Base-by-base conservation (phyloP, 2,329 filamentous ascomycete genomes). In the Nigrospora osmanthi region DNA sequence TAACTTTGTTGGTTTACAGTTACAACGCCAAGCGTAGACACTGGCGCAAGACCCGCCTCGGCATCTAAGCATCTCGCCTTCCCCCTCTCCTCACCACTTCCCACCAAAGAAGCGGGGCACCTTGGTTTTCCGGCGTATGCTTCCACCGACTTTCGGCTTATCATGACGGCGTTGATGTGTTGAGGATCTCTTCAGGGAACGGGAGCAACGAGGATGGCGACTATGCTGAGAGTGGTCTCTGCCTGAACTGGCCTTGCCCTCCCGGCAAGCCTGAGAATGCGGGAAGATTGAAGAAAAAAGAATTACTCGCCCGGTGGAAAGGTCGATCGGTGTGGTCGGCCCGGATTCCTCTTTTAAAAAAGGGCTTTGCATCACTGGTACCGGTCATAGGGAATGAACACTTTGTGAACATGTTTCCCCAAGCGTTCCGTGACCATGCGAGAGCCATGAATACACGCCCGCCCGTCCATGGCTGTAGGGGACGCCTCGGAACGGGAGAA, bases 1-100 rank as follows among this genome's bases (percentile, higher is more conserved):
- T 57, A 45, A 56, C 49, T 46, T 46, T 38, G 39, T 13, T 12
- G 7, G 14, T 40, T 40, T 39, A 62, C 70, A 98, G 93, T 79
- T 98, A 98, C 85, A 98, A 98, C 81, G 90, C 93, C 67, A 98
- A 98, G 88, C 81, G 93, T 75, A 87, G 93, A 78, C 93, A 98
- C 74, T 98, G 93, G 93, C 89, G 93, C 80, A 98, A 98, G 91
- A 97, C 93, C 70, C 87, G 89, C 71, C 89, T 98, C 76, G 89
- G 89, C 70, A 94, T 98, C 80, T 98, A 93, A 80, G 81, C 73
- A 70, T 72, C 68, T 77, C 71, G 64, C 68, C 65, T 61, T 62
- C 56, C 62, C 11, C 40, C 35, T 36, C 62, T 14, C 40, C 35
- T 36, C 16, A 6, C 33, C 32, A 28, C 40, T n/a, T 42, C 40